Base-by-base conservation (phyloP, 805 yeast species). In the Ogataea neopini region DNA sequence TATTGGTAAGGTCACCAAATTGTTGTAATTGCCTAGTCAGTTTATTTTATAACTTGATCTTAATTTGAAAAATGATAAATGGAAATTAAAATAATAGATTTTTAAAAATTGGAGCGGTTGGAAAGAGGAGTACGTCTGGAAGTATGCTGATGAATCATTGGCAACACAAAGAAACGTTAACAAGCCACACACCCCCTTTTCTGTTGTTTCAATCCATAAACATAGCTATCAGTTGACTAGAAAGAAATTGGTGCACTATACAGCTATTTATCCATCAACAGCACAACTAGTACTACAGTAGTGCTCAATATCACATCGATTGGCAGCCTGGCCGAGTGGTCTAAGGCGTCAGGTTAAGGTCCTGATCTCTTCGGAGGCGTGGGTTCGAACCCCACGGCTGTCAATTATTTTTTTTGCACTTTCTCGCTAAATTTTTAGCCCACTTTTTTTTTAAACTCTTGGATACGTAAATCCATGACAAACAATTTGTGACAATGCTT, bases 1-100 rank as follows among this genome's bases (percentile, higher is more conserved):
- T 56, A 94, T 94, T 70, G 99, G 99, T 73, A 91, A 92, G 73
- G 89, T 94, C 62, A 88, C 96, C 50, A 92, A 92, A 74, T 74
- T 94, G 56, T 74, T 90, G 68, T 84, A 79, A 48, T 20, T 19
- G 22, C 20, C 18, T 23, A 20, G 40, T 13, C 43, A 43, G 32
- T 13, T 22, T 14, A 40, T 15, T 8, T 17, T 28, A 40, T 26
- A 34, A 23, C 23, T 34, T 34, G 37, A 34, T 34, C 13, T 34
- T 14, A 6, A 14, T 34, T 34, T 14, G 37, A 13, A 18, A 7
- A 9, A 19, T 10, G 37, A 34, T 34, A 28, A 28, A 6, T 6
- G 17, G 8, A 13, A 15, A 30, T 30, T 14, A 32, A 8, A n/a
- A 32, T 7, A 4, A 32, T n/a, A 19, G 6, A 32, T 6, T 32